Evolutionary conservation across 192 early-diverging fungal genomes (phyloP), one percentile per base, ranked within the genome.

Genomic region (Mortierella hygrophila): DNA sequence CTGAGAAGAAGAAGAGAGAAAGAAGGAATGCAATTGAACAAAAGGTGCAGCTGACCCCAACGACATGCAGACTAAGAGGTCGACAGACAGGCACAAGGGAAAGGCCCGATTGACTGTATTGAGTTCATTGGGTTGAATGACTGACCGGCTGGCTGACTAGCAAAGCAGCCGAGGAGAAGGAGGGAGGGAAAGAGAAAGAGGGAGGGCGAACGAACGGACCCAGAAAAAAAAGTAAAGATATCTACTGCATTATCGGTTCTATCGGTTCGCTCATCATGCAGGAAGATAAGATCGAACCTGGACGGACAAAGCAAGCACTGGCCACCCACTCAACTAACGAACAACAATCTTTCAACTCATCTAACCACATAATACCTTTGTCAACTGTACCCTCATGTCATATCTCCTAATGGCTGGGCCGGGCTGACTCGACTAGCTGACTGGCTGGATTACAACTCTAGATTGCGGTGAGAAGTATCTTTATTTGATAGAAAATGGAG

Each of bases 281-380:
- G 60, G 29, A 65, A 65, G 60, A 65, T 65, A 65, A 65, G 60
- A 65, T 65, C 26, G 60, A 65, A 52, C 16, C 49, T 52, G 49
- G 60, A 32, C 11, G 29, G 60, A 29, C 4, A 57, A 52, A 3
- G 15, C 60, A 65, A 65, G 60, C 60, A 65, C 60, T 65, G 60
- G 60, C 60, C 60, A 65, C 60, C 60, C 60, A 32, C 0, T 26
- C 26, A 32, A 35, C 35, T 0, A 7, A 42, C 38, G 38, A 40
- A 3, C 38, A 40, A 40, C 38, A 23, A 11, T 60, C 6, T 57
- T 57, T 57, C 55, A 26, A 65, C 26, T 29, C 29, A 26, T 11
- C n/a, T 29, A 65, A 65, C 13, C 60, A 32, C 11, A 3, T 9
- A 10, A 29, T 32, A 32, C 29, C 11, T 13, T 65, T 35, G n/a